These are phyloP conservation scores for Penicillium manginii DNA, from an alignment of 495 filamentous ascomycete genomes.

Conservation along the genomic window DNA sequence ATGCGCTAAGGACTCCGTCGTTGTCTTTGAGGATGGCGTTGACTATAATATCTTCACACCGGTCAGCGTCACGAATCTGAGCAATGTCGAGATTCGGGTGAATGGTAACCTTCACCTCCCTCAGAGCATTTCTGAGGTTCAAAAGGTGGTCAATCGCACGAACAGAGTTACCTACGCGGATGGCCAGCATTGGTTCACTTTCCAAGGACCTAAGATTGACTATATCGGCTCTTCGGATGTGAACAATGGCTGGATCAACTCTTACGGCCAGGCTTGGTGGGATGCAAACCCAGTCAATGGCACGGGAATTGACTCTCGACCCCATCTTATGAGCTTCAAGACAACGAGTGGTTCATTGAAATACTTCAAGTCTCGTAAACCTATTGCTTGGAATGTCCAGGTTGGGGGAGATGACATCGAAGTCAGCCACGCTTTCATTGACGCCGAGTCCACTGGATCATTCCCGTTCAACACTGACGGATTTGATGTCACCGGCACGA, in stretches of 20 bases:
- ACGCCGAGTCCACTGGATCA: slow-evolving; percentile 41
- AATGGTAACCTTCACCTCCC: slow-evolving; percentile 47
- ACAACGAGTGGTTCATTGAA: slow-evolving; percentile 37
- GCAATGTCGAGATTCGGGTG: slow-evolving; percentile 45
- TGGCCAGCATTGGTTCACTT: slow-evolving; percentile 37
- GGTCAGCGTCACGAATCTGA: slow-evolving; percentile 40
- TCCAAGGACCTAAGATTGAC: slow-evolving; percentile 38
- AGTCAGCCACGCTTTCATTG: slow-evolving; percentile 42
- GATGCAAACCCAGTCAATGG: slow-evolving; percentile 42
- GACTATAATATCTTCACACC: slow-evolving; percentile 46
- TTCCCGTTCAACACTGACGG: slow-evolving; percentile 53
- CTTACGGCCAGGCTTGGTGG: slow-evolving; percentile 51
- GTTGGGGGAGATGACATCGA: slow-evolving; percentile 40
- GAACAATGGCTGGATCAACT: slow-evolving; percentile 47
- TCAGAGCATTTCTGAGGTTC: slow-evolving; percentile 37
- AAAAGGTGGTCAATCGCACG: slow-evolving; percentile 35
- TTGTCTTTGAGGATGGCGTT: slow-evolving; percentile 39
- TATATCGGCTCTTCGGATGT: slow-evolving; percentile 35
- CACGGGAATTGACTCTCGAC: slow-evolving; percentile 38
- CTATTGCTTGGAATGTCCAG: slow-evolving; percentile 49
- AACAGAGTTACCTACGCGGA: slow-evolving; percentile 16
- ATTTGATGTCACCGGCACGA: slow-evolving; percentile 43
- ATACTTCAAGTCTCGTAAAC: slow-evolving; percentile 46
- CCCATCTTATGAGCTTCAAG: slow-evolving; percentile 45
- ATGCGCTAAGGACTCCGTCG: slow-evolving; percentile 38